Evolutionary conservation across 805 yeast species (phyloP).

Genomic region (Cyberlindnera veronae): DNA sequence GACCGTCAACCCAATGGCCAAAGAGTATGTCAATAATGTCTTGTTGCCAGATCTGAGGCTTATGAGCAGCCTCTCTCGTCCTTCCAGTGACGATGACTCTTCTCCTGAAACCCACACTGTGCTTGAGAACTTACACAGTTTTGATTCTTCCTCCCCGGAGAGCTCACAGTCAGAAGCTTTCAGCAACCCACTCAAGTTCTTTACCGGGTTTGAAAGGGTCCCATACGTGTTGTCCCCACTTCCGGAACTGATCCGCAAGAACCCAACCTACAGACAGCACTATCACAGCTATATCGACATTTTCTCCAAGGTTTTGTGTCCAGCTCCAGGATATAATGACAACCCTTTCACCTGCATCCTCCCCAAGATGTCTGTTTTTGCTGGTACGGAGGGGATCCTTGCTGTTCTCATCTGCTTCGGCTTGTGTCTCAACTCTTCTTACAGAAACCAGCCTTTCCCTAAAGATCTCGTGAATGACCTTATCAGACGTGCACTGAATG

Average conservation of each 20-base stretch:
- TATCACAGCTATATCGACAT: constrained; percentile 61
- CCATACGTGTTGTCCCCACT: constrained; percentile 33
- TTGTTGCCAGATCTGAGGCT: constrained; percentile 13
- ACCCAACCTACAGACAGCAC: constrained; percentile 56
- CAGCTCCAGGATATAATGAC: constrained; percentile 60
- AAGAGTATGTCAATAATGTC: constrained; percentile 16
- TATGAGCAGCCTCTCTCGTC: not conserved
- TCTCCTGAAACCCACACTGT: constrained; percentile 10
- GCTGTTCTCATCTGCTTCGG: constrained; percentile 54
- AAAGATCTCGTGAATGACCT: constrained; percentile 47
- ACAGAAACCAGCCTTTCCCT: constrained; percentile 20
- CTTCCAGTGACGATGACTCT: constrained; percentile 7
- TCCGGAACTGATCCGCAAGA: constrained; percentile 58
- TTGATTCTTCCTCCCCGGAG: not conserved
- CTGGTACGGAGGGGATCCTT: constrained; percentile 50
- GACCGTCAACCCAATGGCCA: constrained; percentile 16
- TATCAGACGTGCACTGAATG: constrained; percentile 55
- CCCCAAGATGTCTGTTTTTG: constrained; percentile 64
- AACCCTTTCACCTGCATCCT: constrained; percentile 65
- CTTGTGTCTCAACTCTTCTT: constrained; percentile 34
- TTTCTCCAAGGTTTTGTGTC: constrained; percentile 60
- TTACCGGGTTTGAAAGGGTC: constrained; percentile 17
- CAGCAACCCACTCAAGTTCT: constrained; percentile 4
- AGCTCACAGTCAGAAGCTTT: constrained; percentile 1
- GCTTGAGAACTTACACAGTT: constrained; percentile 11